Base-by-base conservation (phyloP, 2,329 filamentous ascomycete species). In the Microascus cirrosus region DNA sequence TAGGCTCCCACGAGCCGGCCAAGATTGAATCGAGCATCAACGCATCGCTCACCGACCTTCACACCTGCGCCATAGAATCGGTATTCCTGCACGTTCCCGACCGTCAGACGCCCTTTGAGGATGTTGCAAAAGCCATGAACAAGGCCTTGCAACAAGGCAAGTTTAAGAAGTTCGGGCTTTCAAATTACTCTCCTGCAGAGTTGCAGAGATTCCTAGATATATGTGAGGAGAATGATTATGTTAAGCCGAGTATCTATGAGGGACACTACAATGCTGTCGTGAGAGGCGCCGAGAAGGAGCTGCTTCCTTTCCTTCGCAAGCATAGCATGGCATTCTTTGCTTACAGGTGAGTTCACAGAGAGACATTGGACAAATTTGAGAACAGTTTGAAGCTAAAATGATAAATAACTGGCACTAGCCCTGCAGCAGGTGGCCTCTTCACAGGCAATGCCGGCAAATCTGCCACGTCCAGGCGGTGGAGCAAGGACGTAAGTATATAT, bases 71-170 rank as follows among this genome's bases (percentile, higher is more conserved):
- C 48, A 63, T 73, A 34, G 67, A 72, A 58, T 62, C 71, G 24
- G 70, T 71, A 63, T 74, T 72, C 56, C 70, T 76, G n/a, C 75
- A 78, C 61, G 68, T 69, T 4, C 76, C 75, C 0, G 77, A 80
- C 60, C 68, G 73, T 2, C 57, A 65, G 2, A 76, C 74, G 0
- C 70, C 71, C 0, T 69, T 75, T 39, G 69, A 72, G 55, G 73
- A 77, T 32, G 68, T 72, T 0, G 66, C 68, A 24, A 65, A 69
- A 39, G 75, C 73, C 8, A 73, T 79, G 59, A 62, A 78, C 58
- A 65, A 73, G 22, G 69, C 72, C 1, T 65, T 72, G 60, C 58
- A 64, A 18, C 65, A 73, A 42, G 74, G 75, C 24, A 74, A 74
- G 59, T 74, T 78, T 61, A 70, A 72, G 62, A 61, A 68, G 0